A percentile compares a stretch with the other conserved stretches of the same genome.
Evolutionary conservation across 176 grass and related monocot genomes (phyloP).

Genomic region (Tuctoria greenei): DNA sequence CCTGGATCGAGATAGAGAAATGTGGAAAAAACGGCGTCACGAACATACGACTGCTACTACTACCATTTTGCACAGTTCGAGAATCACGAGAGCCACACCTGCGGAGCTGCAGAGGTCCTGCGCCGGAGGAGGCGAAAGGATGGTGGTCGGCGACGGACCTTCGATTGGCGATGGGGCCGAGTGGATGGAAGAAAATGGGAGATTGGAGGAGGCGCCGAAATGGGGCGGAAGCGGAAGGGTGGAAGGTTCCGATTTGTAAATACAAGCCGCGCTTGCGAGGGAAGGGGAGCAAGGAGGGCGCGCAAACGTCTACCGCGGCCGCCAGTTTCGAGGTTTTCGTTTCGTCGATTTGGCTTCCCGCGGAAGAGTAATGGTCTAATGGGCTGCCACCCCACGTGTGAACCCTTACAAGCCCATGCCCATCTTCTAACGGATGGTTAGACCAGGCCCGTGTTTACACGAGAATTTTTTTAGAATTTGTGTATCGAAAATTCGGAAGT

Average conservation of each 20-base stretch:
- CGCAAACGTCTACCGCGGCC: conserved; percentile 26
- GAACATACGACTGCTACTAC: background rate
- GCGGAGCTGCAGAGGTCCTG: background rate
- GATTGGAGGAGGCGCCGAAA: background rate
- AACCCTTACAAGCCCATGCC: too few relatives aligned
- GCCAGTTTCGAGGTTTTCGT: conserved; percentile 7
- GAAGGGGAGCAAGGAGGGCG: background rate
- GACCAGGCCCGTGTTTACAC: too few relatives aligned
- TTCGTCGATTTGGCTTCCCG: conserved; percentile 20
- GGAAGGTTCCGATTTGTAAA: conserved; percentile 20
- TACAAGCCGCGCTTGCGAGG: background rate
- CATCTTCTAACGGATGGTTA: too few relatives aligned
- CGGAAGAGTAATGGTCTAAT: background rate
- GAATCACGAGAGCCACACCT: background rate
- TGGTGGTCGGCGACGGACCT: conserved; percentile 1
- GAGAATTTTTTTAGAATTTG: too few relatives aligned
- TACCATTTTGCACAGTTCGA: background rate
- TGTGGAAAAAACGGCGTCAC: background rate
- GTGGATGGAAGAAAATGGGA: background rate
- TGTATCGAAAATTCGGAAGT: too few relatives aligned
- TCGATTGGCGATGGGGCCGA: background rate
- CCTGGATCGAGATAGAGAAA: conserved; percentile 16
- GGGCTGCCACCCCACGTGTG: too few relatives aligned
- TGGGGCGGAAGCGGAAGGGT: background rate
- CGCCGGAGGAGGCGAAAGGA: background rate